phyloP scores from a whole-genome alignment of 352 stramenopile species.

The Blastocystis sp. region DNA sequence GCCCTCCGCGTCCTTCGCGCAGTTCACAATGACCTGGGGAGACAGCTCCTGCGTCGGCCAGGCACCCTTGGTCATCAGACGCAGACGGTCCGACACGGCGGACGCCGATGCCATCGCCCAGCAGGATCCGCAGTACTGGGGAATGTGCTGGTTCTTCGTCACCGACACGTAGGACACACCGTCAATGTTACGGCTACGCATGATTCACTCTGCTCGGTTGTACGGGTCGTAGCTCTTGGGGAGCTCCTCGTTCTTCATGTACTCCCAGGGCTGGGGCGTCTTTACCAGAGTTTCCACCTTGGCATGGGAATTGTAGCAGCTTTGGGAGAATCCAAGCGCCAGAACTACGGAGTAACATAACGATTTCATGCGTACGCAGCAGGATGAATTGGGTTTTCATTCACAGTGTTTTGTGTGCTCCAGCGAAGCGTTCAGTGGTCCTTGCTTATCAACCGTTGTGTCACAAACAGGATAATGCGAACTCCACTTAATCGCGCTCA shows the following conservation, averaged over 20 bases:
- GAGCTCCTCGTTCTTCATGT: constrained; percentile 69
- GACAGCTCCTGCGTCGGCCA: constrained; percentile 70
- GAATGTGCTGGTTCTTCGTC: constrained; percentile 95
- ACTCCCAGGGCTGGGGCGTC: constrained; percentile 68
- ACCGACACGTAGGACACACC: constrained; percentile 84
- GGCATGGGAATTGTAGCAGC: not conserved
- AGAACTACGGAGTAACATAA: not conserved
- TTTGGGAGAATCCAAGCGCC: not conserved
- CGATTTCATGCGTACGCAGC: not conserved
- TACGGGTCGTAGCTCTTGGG: constrained; percentile 76
- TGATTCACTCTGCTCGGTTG: too few relatives aligned
- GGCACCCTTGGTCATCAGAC: constrained; percentile 58
- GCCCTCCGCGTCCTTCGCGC: constrained; percentile 67
- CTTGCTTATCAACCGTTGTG: not conserved
- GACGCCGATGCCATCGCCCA: constrained; percentile 69
- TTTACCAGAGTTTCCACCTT: constrained; percentile 39
- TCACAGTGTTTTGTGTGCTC: not conserved
- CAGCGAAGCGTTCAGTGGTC: not conserved
- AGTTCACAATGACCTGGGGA: constrained; percentile 76
- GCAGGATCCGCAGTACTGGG: constrained; percentile 77
- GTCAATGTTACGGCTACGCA: constrained; percentile 72
- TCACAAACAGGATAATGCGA: constrained; percentile 72
- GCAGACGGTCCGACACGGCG: constrained; percentile 60
- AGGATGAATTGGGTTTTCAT: constrained; percentile 8
- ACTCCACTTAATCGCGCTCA: constrained; percentile 97